Evolutionary conservation across 1,139 yeast species (phyloP).

Genomic region (Suhomyces coccinellae): DNA sequence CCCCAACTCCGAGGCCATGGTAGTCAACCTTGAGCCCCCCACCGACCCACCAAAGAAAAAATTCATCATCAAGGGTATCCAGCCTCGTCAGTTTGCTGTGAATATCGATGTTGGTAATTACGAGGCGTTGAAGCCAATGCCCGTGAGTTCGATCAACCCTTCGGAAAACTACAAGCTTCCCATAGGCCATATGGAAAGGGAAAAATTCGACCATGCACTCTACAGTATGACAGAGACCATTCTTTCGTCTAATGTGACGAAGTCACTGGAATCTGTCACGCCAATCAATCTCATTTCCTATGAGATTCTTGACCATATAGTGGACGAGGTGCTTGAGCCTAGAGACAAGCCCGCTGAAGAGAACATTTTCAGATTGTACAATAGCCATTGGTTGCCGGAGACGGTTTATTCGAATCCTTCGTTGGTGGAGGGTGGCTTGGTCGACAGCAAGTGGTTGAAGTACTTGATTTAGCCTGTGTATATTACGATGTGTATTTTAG

Average conservation of each 20-base stretch:
- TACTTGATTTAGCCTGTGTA: slow-evolving; percentile 30
- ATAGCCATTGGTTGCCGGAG: slow-evolving; percentile 44
- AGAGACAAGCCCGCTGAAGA: slow-evolving; percentile 27
- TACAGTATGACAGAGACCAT: slow-evolving; percentile 26
- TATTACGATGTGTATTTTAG: slow-evolving; percentile 3
- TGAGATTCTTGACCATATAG: slow-evolving; percentile 36
- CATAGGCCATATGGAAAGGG: slow-evolving; percentile 40
- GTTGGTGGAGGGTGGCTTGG: slow-evolving; percentile 37
- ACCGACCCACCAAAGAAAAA: slow-evolving; percentile 58
- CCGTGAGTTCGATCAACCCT: slow-evolving; percentile 12
- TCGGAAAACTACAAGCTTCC: slow-evolving; percentile 26
- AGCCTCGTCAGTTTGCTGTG: slow-evolving; percentile 47
- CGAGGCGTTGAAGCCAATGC: slow-evolving; percentile 39
- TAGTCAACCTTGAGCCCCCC: slow-evolving; percentile 57
- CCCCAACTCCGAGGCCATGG: slow-evolving; percentile 93
- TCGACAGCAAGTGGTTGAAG: slow-evolving; percentile 41
- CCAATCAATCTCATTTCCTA: slow-evolving; percentile 32
- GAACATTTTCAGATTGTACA: slow-evolving; percentile 39
- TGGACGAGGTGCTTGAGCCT: slow-evolving; percentile 30
- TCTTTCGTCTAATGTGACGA: slow-evolving; percentile 24
- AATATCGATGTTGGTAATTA: slow-evolving; percentile 46
- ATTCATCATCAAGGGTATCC: slow-evolving; percentile 88
- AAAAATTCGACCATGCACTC: slow-evolving; percentile 35
- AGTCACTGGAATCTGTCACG: slow-evolving; percentile 16
- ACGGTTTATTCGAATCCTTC: slow-evolving; percentile 45